Evolutionary conservation across 306 rosid genomes (phyloP).

Genomic region (Aeschynomene evenia): DNA sequence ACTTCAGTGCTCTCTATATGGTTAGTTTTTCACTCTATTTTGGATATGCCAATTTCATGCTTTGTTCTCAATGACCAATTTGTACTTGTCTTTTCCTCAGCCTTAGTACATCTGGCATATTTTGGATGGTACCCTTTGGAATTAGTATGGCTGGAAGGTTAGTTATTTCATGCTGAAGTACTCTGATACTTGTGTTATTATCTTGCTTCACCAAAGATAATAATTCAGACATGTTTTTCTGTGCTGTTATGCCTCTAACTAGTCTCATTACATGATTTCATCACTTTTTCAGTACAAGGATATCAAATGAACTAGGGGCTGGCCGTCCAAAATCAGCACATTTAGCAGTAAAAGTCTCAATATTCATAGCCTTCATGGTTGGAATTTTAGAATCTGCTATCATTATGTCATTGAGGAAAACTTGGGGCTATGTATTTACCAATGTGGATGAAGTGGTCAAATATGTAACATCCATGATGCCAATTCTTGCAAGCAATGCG

Average conservation of each 20-base stretch:
- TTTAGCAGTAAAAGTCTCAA: slow-evolving; percentile 56
- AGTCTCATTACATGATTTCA: neutral
- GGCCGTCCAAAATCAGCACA: slow-evolving; percentile 58
- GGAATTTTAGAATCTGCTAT: slow-evolving; percentile 45
- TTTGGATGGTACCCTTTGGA: slow-evolving; percentile 80
- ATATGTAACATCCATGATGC: slow-evolving; percentile 60
- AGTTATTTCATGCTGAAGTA: slow-evolving; percentile 30
- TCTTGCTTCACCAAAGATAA: too few relatives aligned
- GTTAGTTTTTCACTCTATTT: slow-evolving; percentile 30
- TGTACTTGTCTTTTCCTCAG: slow-evolving; percentile 35
- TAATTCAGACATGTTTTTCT: neutral
- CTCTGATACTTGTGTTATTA: neutral
- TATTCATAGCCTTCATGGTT: slow-evolving; percentile 38
- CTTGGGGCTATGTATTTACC: slow-evolving; percentile 75
- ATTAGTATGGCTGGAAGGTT: slow-evolving; percentile 71
- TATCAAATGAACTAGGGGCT: slow-evolving; percentile 79
- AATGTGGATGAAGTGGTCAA: slow-evolving; percentile 54
- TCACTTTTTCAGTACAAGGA: slow-evolving; percentile 62
- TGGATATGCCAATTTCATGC: neutral
- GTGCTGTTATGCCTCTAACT: neutral
- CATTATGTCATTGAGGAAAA: slow-evolving; percentile 47
- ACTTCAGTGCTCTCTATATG: slow-evolving; percentile 65
- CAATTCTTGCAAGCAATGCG: slow-evolving; percentile 27
- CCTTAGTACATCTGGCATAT: slow-evolving; percentile 47
- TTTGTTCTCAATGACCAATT: neutral